Percentiles rank a stretch among this genome's conserved stretches.
phyloP scores from a whole-genome alignment of 257 asterid species.

The Dorcoceras hygrometricum region DNA sequence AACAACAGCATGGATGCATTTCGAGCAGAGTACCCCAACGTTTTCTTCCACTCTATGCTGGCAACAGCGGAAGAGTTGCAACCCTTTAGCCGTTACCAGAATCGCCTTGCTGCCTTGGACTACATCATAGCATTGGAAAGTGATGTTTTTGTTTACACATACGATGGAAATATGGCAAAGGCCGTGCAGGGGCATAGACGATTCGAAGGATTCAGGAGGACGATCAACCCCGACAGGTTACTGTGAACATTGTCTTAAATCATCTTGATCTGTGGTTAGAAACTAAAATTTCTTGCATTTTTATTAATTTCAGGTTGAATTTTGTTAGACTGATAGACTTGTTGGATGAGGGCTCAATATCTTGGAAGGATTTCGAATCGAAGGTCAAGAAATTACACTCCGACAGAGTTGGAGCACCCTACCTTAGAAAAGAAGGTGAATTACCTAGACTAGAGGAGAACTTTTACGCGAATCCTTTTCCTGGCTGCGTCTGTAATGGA shows the following conservation, averaged over 20 bases:
- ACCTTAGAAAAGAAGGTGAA: slow-evolving; percentile 38
- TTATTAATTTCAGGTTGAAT: slow-evolving; percentile 36
- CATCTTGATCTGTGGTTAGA: background rate
- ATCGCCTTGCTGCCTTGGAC: slow-evolving; percentile 95
- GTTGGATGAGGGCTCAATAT: slow-evolving; percentile 40
- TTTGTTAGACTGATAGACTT: slow-evolving; percentile 48
- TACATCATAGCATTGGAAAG: slow-evolving; percentile 82
- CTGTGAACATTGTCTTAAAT: background rate
- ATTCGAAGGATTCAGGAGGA: slow-evolving; percentile 79
- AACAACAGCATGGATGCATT: slow-evolving; percentile 75
- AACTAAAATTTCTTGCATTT: slow-evolving; percentile 7
- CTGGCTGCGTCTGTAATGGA: slow-evolving; percentile 55
- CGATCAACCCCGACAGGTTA: slow-evolving; percentile 89
- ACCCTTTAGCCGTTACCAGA: slow-evolving; percentile 59
- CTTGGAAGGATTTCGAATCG: slow-evolving; percentile 42
- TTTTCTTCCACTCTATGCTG: slow-evolving; percentile 79
- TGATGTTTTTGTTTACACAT: slow-evolving; percentile 79
- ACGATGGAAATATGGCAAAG: slow-evolving; percentile 98
- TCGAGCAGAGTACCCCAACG: slow-evolving; percentile 66
- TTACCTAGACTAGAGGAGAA: slow-evolving; percentile 53
- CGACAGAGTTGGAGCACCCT: slow-evolving; percentile 54
- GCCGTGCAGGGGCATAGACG: slow-evolving; percentile 93
- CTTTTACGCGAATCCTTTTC: slow-evolving; percentile 66
- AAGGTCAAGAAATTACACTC: slow-evolving; percentile 47
- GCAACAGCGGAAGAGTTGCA: slow-evolving; percentile 64